phyloP scores from a whole-genome alignment of 2,329 filamentous ascomycete genomes.

The Colletotrichum somersetense region DNA sequence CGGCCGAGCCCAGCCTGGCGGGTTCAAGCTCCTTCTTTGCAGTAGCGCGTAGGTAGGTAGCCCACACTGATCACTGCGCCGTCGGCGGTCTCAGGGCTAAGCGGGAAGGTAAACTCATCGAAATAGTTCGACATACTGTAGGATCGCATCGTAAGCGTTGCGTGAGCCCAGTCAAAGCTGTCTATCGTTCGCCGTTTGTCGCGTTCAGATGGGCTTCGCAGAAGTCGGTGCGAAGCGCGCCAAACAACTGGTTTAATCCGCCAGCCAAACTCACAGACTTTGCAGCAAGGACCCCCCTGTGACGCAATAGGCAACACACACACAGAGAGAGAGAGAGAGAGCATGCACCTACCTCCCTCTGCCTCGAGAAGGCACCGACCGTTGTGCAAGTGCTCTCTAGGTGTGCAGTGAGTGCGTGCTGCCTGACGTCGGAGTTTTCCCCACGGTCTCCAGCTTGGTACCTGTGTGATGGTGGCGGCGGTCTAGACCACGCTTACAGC shows the following conservation, averaged over 20 bases:
- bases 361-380: not conserved
- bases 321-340: not conserved
- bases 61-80: not conserved
- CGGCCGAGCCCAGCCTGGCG: slow-evolving; percentile 29
- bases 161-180: slow-evolving; percentile 1
- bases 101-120: not conserved
- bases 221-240: slow-evolving; percentile 3
- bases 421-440: slow-evolving; percentile 9
- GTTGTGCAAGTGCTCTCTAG: not conserved
- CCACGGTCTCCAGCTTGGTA: slow-evolving; percentile 8
- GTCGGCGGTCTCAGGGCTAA: not conserved
- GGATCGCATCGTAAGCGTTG: not conserved
- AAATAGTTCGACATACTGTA: not conserved
- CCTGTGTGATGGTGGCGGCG: not conserved
- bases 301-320: not conserved
- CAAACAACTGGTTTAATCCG: not conserved
- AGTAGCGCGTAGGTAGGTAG: not conserved
- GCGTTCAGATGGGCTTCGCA: slow-evolving; percentile 14
- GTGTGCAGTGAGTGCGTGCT: not conserved
- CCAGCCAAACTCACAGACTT: not conserved
- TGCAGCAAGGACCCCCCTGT: not conserved
- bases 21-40: slow-evolving; percentile 23
- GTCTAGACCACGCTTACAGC: slow-evolving; percentile 17
- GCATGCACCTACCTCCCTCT: no score
- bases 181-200: not conserved